Percentiles rank a stretch among this genome's conserved stretches.
phyloP scores from a whole-genome alignment of 2,329 filamentous ascomycete species.

The Alternaria tenuissima region DNA sequence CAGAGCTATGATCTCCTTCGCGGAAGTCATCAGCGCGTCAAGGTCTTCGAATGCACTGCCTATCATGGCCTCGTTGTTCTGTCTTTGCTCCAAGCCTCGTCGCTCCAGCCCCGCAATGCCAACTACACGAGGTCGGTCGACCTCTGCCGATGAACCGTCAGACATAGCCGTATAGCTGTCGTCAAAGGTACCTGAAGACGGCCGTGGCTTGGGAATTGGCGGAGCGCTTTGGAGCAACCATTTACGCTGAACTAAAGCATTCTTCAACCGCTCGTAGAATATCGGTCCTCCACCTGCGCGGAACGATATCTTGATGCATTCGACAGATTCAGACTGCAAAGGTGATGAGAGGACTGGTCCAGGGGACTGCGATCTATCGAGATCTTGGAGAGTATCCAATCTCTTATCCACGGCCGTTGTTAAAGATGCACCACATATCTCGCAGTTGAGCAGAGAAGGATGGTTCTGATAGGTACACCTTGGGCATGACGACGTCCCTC shows the following conservation, averaged over 20 bases:
- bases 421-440: conserved; percentile 87
- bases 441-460: conserved; percentile 82
- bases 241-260: conserved; percentile 88
- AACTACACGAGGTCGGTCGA: conserved; percentile 66
- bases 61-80: conserved; percentile 92
- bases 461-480: conserved; percentile 95
- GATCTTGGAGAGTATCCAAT: conserved; percentile 50
- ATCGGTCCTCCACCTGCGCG: conserved; percentile 87
- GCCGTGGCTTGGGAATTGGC: conserved; percentile 74
- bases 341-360: conserved; percentile 68
- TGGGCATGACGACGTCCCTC: conserved; percentile 65
- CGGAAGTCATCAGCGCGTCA: conserved; percentile 95
- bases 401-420: conserved; percentile 60
- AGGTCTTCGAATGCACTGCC: conserved; percentile 95
- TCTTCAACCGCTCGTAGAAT: conserved; percentile 88
- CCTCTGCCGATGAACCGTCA: conserved; percentile 27
- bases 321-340: conserved; percentile 67
- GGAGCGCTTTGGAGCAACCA: conserved; percentile 93
- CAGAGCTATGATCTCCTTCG: conserved; percentile 92
- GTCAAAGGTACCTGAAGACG: conserved; percentile 46
- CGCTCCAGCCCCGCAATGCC: conserved; percentile 94
- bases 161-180: conserved; percentile 34
- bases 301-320: conserved; percentile 91
- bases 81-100: conserved; percentile 81
- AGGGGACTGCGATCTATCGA: conserved; percentile 74